Evolutionary conservation across 192 early-diverging fungal species (phyloP), one percentile per base, ranked within the genome.

Genomic region (Phycomyces nitens): DNA sequence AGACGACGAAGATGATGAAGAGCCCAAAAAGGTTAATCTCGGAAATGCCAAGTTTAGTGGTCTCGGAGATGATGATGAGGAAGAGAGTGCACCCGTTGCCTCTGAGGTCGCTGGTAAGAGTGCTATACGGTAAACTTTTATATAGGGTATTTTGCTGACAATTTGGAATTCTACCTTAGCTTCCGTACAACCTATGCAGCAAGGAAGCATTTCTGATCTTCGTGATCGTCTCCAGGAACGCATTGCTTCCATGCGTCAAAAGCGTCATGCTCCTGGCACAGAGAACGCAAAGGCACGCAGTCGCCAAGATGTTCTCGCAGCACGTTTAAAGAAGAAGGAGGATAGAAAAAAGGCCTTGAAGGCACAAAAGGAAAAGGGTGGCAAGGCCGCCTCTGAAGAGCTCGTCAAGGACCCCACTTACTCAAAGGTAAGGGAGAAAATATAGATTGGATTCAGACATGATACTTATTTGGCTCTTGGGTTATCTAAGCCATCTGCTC

Each of bases 261-360:
- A 86, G 50, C 83, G 89, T 59, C 80, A 85, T 66, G 87, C 85
- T 24, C 80, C 83, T 21, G 76, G 77, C 42, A 72, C 68, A 56
- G 81, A 79, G 27, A 50, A 70, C 4, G 65, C 80, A 16, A 81
- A 80, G 29, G 79, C 84, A 11, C 71, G 73, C 18, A 83, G 80
- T 51, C 76, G 92, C 40, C 87, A 92, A 54, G 89, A 89, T 11
- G 85, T 93, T 65, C 72, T 93, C 51, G 84, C 92, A 62, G 87
- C 79, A 71, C 84, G 93, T 69, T 70, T 86, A 69, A 88, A 85
- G 78, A 76, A 80, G 68, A 83, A 86, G 80, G 80, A 84, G 75
- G 77, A 81, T 53, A 71, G 78, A 74, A 89, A 89, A 75, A 80
- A 77, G 56, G 74, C 79, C 39, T 55, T 72, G 27, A 82, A 86